phyloP scores from a whole-genome alignment of 352 stramenopile species.

The Phytophthora sp. region DNA sequence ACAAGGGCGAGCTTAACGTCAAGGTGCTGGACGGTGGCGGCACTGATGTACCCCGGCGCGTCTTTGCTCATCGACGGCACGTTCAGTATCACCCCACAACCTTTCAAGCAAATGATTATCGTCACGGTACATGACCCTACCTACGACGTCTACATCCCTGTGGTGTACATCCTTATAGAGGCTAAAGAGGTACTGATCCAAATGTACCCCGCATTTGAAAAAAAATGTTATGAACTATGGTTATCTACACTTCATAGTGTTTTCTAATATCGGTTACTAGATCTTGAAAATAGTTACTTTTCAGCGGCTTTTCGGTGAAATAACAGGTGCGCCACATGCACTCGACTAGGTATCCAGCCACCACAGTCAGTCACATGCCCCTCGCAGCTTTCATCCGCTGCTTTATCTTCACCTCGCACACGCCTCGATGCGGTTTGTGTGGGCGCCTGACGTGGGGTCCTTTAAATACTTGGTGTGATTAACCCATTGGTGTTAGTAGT shows the following conservation, averaged over 20 bases:
- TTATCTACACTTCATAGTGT: no score
- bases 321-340: neutral
- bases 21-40: neutral
- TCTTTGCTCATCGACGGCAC: conserved; percentile 1
- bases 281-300: no score
- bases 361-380: neutral
- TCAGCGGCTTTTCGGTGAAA: neutral
- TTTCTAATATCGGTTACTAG: no score
- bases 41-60: neutral
- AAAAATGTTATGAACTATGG: no score
- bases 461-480: no score
- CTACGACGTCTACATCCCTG: conserved; percentile 4
- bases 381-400: neutral
- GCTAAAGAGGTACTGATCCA: no score
- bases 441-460: no score
- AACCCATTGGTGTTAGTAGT: neutral
- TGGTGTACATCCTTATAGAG: neutral
- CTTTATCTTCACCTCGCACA: neutral
- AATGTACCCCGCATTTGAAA: no score
- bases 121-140: neutral
- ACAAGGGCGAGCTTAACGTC: conserved; percentile 1
- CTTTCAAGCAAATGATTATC: neutral
- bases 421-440: no score
- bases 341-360: neutral
- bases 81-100: conserved; percentile 3